Percentiles rank a stretch among this genome's conserved stretches.
Evolutionary conservation across 75 land plant species (phyloP).

Genomic region (Picea glauca): DNA sequence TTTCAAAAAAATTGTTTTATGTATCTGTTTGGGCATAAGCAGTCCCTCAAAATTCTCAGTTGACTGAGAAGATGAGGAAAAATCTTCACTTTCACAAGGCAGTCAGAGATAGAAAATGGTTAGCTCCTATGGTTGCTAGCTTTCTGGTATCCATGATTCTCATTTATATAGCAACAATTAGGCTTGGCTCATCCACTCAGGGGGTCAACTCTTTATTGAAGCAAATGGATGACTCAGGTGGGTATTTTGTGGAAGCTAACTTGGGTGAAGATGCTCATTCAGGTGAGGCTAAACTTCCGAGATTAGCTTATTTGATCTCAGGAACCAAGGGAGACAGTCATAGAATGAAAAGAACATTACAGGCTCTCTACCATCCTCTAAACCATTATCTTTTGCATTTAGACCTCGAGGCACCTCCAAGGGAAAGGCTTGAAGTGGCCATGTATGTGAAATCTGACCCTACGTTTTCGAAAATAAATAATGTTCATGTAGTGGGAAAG

Average conservation of each 20-base stretch:
- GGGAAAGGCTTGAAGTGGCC: conserved; percentile 81
- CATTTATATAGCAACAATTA: conserved; percentile 1
- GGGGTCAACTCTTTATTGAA: conserved; percentile 17
- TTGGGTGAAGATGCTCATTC: conserved; percentile 11
- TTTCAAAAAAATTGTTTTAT: neutral
- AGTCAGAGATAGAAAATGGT: neutral
- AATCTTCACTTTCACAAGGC: neutral
- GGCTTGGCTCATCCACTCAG: conserved; percentile 29
- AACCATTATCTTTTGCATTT: conserved; percentile 85
- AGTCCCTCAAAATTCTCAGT: neutral
- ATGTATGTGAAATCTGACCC: conserved; percentile 61
- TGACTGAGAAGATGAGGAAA: neutral
- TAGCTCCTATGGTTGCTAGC: conserved; percentile 3
- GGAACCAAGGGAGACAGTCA: conserved; percentile 91
- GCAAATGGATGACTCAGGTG: conserved; percentile 29
- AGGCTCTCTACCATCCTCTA: conserved; percentile 89
- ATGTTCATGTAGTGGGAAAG: conserved; percentile 79
- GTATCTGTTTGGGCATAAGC: neutral
- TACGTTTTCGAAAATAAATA: conserved; percentile 56
- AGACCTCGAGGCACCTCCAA: conserved; percentile 92
- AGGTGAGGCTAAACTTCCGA: conserved; percentile 37
- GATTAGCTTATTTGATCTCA: conserved; percentile 86
- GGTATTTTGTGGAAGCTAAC: conserved; percentile 41
- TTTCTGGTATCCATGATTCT: neutral
- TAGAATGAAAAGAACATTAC: conserved; percentile 85